phyloP scores from a whole-genome alignment of 306 rosid genomes.

The Trichosanthes truncata region DNA sequence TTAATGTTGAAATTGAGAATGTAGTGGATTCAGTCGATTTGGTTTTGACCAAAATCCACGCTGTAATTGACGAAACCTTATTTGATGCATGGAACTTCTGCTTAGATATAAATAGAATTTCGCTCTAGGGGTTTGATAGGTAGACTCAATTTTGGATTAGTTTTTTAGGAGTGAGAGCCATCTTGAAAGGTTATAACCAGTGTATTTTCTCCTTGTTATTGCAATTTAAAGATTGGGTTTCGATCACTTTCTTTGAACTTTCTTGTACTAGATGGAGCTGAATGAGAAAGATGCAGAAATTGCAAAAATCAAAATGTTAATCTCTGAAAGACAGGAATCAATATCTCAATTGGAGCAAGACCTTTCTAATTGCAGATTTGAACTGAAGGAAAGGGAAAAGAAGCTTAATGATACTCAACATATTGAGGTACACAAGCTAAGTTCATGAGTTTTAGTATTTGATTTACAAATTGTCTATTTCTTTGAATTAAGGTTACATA shows the following conservation, averaged over 20 bases:
- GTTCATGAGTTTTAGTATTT: not conserved
- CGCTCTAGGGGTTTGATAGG: not conserved
- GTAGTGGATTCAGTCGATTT: not conserved
- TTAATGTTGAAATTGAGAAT: not conserved
- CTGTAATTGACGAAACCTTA: not conserved
- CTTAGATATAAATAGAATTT: not conserved
- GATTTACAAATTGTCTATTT: not conserved
- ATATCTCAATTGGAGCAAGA: conserved; percentile 52
- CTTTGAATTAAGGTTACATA: not conserved
- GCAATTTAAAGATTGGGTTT: not conserved
- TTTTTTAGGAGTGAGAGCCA: not conserved
- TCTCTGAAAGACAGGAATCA: conserved; percentile 45
- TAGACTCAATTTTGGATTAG: not conserved
- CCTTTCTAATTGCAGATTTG: conserved; percentile 49
- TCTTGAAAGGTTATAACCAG: not conserved
- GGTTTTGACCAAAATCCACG: not conserved
- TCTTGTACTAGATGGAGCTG: conserved; percentile 43
- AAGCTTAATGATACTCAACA: conserved; percentile 43
- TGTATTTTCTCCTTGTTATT: not conserved
- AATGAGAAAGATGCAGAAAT: conserved; percentile 51
- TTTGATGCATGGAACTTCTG: not conserved
- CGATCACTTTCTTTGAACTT: not conserved
- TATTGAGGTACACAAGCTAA: conserved; percentile 44
- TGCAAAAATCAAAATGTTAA: conserved; percentile 41
- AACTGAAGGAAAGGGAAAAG: conserved; percentile 59